Base-by-base conservation (phyloP, 768 basidiomycete genomes). In the Macrolepiota fuliginosa region DNA sequence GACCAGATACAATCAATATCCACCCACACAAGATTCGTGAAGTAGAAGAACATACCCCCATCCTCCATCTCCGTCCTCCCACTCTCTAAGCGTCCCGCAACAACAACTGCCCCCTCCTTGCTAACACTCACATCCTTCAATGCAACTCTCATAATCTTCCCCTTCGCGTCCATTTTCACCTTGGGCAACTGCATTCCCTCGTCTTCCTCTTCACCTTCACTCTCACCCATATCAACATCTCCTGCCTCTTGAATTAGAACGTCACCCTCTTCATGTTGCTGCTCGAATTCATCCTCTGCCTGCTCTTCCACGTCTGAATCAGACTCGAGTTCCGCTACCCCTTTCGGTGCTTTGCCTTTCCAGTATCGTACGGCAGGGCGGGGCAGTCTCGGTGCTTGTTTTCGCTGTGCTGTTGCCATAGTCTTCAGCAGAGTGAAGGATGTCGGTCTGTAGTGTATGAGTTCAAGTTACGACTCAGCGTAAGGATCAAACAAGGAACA, bases 281-380 rank as follows among this genome's bases (percentile, higher is more conserved):
- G 17, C 42, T 66, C 61, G 17, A 76, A 73, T 49, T 70, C 68
- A 49, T 72, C 68, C 61, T 71, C 74, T 35, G 75, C 78, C 1
- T 82, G 85, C 63, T 86, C 83, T 52, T 83, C 81, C 51, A 84
- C 85, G 47, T 88, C 88, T 3, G 86, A 87, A 65, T 90, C 89
- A 5, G 89, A 88, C 22, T 83, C 77, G 42, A 76, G 73, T 25
- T 84, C 84, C 1, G 76, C 76, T 36, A 76, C 81, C 50, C 90
- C 91, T 72, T 92, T 93, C 0, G 93, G 93, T 0, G 87, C 91
- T 67, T 93, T 92, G 58, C 94, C 94, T 67, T 90, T 91, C 87
- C 92, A 92, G 73, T 96, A 96, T 2, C 94, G 89, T 5, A 85
- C 89, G 2, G 85, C 92, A 4, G 94, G 92, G 55, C 81, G 79